Conservation (phyloP, 345 rosid genomes). For the Citrus reticulata region DNA sequence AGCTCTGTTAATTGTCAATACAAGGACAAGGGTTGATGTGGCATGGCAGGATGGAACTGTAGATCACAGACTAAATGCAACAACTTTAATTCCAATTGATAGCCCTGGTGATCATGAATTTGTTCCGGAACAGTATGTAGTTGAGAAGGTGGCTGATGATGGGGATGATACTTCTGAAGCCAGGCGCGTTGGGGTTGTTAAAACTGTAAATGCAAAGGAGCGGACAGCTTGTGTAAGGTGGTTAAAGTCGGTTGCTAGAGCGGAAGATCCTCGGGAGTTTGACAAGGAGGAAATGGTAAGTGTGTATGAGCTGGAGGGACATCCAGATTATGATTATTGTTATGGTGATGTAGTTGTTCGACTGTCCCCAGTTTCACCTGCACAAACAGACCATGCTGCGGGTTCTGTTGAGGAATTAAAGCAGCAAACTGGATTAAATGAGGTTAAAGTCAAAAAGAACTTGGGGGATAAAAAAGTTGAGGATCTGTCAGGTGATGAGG, state of each 20-base stretch:
- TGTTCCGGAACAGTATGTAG: constrained; percentile 86
- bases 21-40: constrained; percentile 71
- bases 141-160: constrained; percentile 83
- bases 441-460: constrained; percentile 20
- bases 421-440: constrained; percentile 30
- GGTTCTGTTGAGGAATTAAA: constrained; percentile 34
- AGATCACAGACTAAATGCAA: constrained; percentile 52
- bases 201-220: constrained; percentile 90
- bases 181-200: constrained; percentile 78
- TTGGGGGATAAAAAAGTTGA: constrained; percentile 35
- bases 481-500: constrained; percentile 33
- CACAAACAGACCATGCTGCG: constrained; percentile 30
- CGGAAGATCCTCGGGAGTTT: constrained; percentile 87
- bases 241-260: constrained; percentile 67
- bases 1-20: constrained; percentile 69
- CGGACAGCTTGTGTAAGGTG: constrained; percentile 84
- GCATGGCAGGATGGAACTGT: constrained; percentile 87
- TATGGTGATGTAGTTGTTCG: constrained; percentile 93
- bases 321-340: constrained; percentile 96
- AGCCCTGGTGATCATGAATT: constrained; percentile 99
- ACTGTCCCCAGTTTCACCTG: constrained; percentile 56
- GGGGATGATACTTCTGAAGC: constrained; percentile 56
- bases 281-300: constrained; percentile 86
- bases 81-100: constrained; percentile 76
- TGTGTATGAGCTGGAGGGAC: constrained; percentile 91